Evolutionary conservation across 352 stramenopile species (phyloP), one percentile per base, ranked within the genome.

Genomic region (Phytophthora idaei): DNA sequence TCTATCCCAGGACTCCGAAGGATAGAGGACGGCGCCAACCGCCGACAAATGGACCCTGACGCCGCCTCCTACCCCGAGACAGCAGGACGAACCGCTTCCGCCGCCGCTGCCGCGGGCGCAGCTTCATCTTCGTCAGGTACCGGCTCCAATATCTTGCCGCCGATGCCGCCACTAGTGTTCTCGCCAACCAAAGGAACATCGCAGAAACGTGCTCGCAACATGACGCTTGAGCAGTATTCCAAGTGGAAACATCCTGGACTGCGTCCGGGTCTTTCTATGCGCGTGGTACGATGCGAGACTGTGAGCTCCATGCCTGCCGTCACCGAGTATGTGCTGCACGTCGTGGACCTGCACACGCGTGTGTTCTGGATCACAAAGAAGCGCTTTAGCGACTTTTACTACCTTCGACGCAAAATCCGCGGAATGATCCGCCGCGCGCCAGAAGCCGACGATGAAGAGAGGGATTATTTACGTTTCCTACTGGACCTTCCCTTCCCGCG

Each of bases 291-390:
- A 6, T 79, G 77, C 8, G 83, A 93, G 52, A 76, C 77, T 9
- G 77, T 83, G 15, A 72, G 64, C 28, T 76, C 82, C 17, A 81
- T 91, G 78, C 73, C 75, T 28, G 72, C 78, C 4, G 81, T 88
- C 29, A 90, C 81, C 4, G 79, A 94, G 54, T 94, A 93, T 61
- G 75, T 92, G 6, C 36, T 94, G 12, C 83, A 94, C 44, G 81
- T 94, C 4, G 75, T 89, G 32, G 86, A 94, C 46, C 51, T 92
- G 17, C 80, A 92, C 68, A 94, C 86, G 4, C 85, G 88, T 59
- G 86, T 94, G 15, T 91, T 94, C 49, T 94, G 86, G 86, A 86
- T 90, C 57, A 82, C 81, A 2, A 92, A 90, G 59, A 94, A 94
- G 64, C 83, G 83, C 8, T 94, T 90, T 51, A 80, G 78, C 32